Evolutionary conservation across 2,329 filamentous ascomycete species (phyloP).

Genomic region (Dothistroma pini): DNA sequence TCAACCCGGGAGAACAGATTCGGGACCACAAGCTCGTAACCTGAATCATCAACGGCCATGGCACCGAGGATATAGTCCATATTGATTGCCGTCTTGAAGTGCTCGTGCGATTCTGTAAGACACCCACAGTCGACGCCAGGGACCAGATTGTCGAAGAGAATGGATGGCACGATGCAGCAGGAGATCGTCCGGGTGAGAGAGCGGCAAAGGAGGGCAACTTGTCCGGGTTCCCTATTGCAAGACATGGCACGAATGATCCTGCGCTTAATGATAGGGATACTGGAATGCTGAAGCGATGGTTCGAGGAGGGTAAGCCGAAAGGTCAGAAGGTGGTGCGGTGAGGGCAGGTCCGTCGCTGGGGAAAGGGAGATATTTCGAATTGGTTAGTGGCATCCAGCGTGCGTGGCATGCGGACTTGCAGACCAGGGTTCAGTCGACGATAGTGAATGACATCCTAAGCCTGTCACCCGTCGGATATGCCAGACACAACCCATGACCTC

Average conservation of each 20-base stretch:
- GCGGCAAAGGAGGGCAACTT: conserved; percentile 3
- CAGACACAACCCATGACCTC: no score
- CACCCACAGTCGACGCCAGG: background rate
- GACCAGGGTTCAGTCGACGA: no score
- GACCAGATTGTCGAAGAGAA: conserved; percentile 8
- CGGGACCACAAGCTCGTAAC: conserved; percentile 11
- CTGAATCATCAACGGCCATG: conserved; percentile 13
- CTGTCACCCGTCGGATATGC: no score
- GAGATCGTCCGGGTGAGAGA: background rate
- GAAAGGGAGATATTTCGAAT: background rate
- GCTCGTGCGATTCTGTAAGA: conserved; percentile 7
- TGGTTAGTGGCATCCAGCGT: background rate
- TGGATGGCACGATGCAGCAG: conserved; percentile 2
- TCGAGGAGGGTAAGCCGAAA: conserved; percentile 9
- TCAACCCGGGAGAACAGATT: conserved; percentile 14
- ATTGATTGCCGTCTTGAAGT: conserved; percentile 1
- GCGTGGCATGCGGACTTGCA: background rate
- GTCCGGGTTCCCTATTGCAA: conserved; percentile 4
- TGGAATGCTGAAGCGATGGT: conserved; percentile 16
- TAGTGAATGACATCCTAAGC: no score
- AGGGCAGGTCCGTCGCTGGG: background rate
- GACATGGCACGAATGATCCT: conserved; percentile 12
- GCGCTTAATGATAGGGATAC: conserved; percentile 13
- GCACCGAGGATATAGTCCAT: conserved; percentile 1
- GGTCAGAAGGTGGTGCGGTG: conserved; percentile 7